These are phyloP conservation scores for Periconia sp. DNA, from an alignment of 2,329 filamentous ascomycete species.

Conservation along the genomic window DNA sequence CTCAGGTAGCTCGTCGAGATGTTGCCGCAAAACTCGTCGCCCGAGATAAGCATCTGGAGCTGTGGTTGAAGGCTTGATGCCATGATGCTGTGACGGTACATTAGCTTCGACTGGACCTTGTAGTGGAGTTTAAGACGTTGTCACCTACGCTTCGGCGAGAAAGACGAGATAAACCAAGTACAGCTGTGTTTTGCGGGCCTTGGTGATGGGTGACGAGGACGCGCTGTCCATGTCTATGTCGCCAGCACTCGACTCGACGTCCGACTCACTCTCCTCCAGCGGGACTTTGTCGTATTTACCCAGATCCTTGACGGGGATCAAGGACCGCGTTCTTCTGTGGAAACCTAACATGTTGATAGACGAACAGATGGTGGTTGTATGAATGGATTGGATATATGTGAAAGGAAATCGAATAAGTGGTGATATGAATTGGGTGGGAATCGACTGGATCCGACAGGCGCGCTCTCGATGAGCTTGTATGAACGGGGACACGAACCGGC, in stretches of 20 bases:
- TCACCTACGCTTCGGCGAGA: constrained; percentile 49
- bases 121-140: constrained; percentile 1
- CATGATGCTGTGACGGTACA: constrained; percentile 43
- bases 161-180: constrained; percentile 50
- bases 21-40: constrained; percentile 47
- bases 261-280: constrained; percentile 29
- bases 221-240: constrained; percentile 10
- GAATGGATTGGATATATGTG: constrained; percentile 1
- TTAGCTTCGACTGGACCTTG: constrained; percentile 17
- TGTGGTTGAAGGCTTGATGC: constrained; percentile 52
- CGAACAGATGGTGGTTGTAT: constrained; percentile 1
- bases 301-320: constrained; percentile 48
- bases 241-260: constrained; percentile 25
- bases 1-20: constrained; percentile 50
- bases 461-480: constrained; percentile 15
- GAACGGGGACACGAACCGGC: constrained; percentile 26
- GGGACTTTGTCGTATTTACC: constrained; percentile 46
- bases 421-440: constrained; percentile 2
- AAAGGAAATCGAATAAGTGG: constrained; percentile 4
- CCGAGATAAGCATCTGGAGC: constrained; percentile 49
- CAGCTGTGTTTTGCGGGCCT: constrained; percentile 38
- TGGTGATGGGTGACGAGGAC: constrained; percentile 16
- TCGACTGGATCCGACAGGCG: neutral
- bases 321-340: constrained; percentile 44
- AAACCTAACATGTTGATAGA: constrained; percentile 46